Evolutionary conservation across 208 protist species (phyloP), one percentile per base, ranked within the genome.

Genomic region (Crithidia bombi): DNA sequence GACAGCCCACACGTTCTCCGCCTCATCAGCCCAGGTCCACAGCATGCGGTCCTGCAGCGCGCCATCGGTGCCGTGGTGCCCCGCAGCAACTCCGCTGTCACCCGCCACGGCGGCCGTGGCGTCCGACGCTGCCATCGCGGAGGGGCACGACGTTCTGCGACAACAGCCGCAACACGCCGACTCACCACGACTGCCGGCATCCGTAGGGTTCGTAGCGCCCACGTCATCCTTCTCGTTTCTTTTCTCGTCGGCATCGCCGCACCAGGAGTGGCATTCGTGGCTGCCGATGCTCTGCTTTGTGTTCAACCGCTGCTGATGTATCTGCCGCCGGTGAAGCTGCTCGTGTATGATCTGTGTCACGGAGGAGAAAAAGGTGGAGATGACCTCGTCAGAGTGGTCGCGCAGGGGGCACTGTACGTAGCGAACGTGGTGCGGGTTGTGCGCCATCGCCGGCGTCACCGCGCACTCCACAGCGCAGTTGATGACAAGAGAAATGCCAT

Each of bases 371-470:
- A 82, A 83, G 1, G 69, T 73, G 10, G 74, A 36, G 58, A 92
- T 88, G 52, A 51, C 63, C 38, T 89, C 85, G 68, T 95, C 90
- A 17, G 85, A 90, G 73, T 92, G 82, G 59, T 95, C 90, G 19
- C 80, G 75, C 32, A 95, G 68, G 0, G 73, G 78, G 50, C 80
- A 79, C 36, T 89, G 79, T 21, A 83, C 28, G 76, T 83, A 86
- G 19, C 77, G 82, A 15, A 94, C 73, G 49, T 85, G 67, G 44
- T 82, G 47, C 17, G 41, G 9, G 52, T 91, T 89, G 58, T 66
- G 30, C 28, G 30, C 58, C 75, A 89, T 77, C 0, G 62, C 74
- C 12, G 70, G 12, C 36, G 73, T 82, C 23, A 94, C 58, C 5
- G 56, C 33, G 55, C 86, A 95, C 70, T 92, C 90, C 11, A 67